A percentile compares a stretch with the other conserved stretches of the same genome.
These are phyloP conservation scores for Sporobolomyces phaffii DNA, from an alignment of 768 basidiomycete species.

Conservation along the genomic window DNA sequence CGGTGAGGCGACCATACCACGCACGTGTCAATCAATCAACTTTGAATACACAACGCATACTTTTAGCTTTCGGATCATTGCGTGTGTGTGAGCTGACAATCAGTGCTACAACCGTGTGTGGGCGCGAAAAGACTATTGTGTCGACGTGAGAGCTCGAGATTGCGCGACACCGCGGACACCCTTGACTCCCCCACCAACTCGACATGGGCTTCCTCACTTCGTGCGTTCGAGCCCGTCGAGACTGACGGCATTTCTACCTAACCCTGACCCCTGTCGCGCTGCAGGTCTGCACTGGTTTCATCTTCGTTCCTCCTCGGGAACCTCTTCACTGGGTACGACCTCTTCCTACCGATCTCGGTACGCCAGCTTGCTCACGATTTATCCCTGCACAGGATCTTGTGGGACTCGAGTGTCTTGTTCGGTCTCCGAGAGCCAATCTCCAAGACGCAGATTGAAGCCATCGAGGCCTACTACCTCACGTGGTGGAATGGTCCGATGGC, in stretches of 20 bases:
- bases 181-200: too few species aligned
- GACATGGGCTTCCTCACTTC: slow-evolving; percentile 18
- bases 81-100: too few species aligned
- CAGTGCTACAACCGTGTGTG: too few species aligned
- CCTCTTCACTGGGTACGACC: slow-evolving; percentile 32
- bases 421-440: slow-evolving; percentile 12
- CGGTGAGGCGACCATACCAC: too few species aligned
- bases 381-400: slow-evolving; percentile 12
- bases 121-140: too few species aligned
- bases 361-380: too few species aligned
- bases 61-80: too few species aligned
- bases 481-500: slow-evolving; percentile 38
- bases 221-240: background rate
- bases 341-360: background rate
- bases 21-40: too few species aligned
- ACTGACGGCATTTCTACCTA: background rate
- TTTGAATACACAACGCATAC: too few species aligned
- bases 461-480: slow-evolving; percentile 36
- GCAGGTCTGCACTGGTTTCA: slow-evolving; percentile 27
- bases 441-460: slow-evolving; percentile 2
- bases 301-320: slow-evolving; percentile 32
- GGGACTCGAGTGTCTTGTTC: slow-evolving; percentile 33
- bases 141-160: background rate
- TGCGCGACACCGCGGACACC: too few species aligned
- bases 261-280: background rate